Evolutionary conservation across 805 yeast species (phyloP), one percentile per base, ranked within the genome.

Genomic region (Ogataea henricii): DNA sequence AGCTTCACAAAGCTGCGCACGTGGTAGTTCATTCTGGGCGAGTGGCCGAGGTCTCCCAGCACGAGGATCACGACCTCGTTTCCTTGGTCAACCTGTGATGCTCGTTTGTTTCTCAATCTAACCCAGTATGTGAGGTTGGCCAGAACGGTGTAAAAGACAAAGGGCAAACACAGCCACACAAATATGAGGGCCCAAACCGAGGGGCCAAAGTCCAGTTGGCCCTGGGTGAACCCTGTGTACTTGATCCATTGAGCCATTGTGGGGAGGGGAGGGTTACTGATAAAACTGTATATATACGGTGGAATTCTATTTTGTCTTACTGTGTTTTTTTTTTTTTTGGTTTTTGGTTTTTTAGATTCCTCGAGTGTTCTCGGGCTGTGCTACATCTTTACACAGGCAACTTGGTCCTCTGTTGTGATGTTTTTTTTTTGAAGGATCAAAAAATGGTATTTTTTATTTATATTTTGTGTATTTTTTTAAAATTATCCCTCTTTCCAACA

Each of bases 21-120:
- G 64, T 94, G 99, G 67, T 92, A 87, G 56, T 85, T 78, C 87
- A 92, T 94, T 50, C 99, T 74, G 6, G 99, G 99, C 0, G 97
- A 91, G 62, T 90, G 96, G 12, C 96, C 97, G 45, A 94, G 63
- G 62, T 92, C 98, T 1, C 99, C 99, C 16, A 94, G 70, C 2
- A 94, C 99, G 53, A 89, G 77, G 16, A 94, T 81, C 8, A 87
- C 76, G 5, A 89, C 82, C 44, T 89, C 78, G 52, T 74, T 80
- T 49, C 73, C 55, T 7, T 39, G 66, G 7, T 43, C 46, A 4
- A 46, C 40, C 12, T 49, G 30, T 38, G 25, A 18, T n/a, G 47
- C 39, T 38, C 54, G 43, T 29, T 48, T 45, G 6, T 44, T 39
- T 30, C 60, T 49, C 35, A 46, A 37, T 3, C 43, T 29, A 9